A percentile compares a stretch with the other conserved stretches of the same genome.
Evolutionary conservation across 1,284 basidiomycete genomes (phyloP).

Genomic region (Apiotrichum gamsii): DNA sequence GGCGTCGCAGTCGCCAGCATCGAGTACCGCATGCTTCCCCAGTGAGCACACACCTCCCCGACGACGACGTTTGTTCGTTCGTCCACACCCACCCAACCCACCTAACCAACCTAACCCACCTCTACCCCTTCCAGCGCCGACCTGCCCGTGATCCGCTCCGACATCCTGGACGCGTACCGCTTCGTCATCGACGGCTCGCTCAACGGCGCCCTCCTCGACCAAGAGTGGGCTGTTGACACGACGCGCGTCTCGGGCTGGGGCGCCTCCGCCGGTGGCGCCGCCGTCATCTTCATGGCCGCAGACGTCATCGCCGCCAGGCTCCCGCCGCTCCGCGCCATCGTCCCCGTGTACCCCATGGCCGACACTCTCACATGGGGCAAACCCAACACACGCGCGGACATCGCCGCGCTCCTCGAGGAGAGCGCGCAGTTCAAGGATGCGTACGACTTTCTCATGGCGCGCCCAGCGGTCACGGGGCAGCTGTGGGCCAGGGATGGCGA

Average conservation of each 20-base stretch:
- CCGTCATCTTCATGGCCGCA: not conserved
- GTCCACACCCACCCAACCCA: too few species aligned
- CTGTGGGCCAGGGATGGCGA: too few species aligned
- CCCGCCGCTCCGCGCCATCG: not conserved
- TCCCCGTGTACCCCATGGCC: constrained; percentile 1
- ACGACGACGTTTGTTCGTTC: not conserved
- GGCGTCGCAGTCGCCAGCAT: constrained; percentile 18
- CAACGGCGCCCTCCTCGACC: not conserved
- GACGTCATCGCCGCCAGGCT: not conserved
- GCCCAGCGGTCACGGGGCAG: not conserved
- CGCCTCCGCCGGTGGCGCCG: not conserved
- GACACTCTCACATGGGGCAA: not conserved
- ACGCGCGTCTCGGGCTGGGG: not conserved
- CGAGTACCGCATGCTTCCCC: constrained; percentile 20
- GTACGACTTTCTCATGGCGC: not conserved
- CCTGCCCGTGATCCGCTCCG: constrained; percentile 6
- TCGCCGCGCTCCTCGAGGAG: not conserved
- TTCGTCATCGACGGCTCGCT: constrained; percentile 8
- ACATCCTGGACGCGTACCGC: constrained; percentile 16
- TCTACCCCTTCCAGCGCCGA: constrained; percentile 9
- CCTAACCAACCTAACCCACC: too few species aligned
- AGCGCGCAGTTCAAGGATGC: not conserved
- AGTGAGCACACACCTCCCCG: constrained; percentile 7
- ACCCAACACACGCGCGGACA: not conserved
- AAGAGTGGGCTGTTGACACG: not conserved